Percentiles rank a stretch among this genome's conserved stretches.
Evolutionary conservation across 2,329 filamentous ascomycete genomes (phyloP).

Genomic region (Fusarium nodosum): DNA sequence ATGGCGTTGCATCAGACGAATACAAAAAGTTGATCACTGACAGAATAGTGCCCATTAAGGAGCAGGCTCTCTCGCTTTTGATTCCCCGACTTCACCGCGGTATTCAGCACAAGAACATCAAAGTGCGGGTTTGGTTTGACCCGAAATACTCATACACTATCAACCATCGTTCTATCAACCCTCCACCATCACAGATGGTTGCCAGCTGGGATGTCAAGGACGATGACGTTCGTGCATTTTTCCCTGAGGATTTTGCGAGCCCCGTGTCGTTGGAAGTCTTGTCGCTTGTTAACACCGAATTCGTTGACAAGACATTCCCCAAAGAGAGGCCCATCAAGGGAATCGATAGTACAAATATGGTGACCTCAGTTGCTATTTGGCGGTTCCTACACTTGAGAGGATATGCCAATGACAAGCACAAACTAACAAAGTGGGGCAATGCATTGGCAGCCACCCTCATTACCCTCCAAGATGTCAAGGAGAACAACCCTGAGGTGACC

Average conservation of each 20-base stretch:
- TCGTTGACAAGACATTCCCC: constrained; percentile 76
- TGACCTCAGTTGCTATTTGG: constrained; percentile 82
- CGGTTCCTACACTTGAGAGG: constrained; percentile 90
- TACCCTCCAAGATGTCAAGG: constrained; percentile 68
- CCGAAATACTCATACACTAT: constrained; percentile 76
- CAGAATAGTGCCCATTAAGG: constrained; percentile 80
- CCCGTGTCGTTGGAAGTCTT: constrained; percentile 71
- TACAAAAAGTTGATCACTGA: constrained; percentile 84
- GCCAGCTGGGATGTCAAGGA: constrained; percentile 81
- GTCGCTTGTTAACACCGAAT: constrained; percentile 76
- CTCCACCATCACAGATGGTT: constrained; percentile 62
- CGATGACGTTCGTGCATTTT: constrained; percentile 63
- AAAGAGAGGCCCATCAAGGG: constrained; percentile 70
- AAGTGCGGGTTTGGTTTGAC: constrained; percentile 87
- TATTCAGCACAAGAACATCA: constrained; percentile 83
- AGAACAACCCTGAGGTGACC: constrained; percentile 59
- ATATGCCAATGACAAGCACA: constrained; percentile 84
- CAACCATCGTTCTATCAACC: constrained; percentile 67
- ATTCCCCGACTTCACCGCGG: constrained; percentile 85
- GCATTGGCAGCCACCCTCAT: constrained; percentile 79
- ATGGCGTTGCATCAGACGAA: constrained; percentile 82
- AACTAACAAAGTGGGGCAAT: constrained; percentile 86
- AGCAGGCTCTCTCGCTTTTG: constrained; percentile 82
- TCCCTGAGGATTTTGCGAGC: constrained; percentile 59
- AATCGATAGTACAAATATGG: constrained; percentile 75